phyloP scores from a whole-genome alignment of 164 flowering plant species.

The Saururus chinensis region DNA sequence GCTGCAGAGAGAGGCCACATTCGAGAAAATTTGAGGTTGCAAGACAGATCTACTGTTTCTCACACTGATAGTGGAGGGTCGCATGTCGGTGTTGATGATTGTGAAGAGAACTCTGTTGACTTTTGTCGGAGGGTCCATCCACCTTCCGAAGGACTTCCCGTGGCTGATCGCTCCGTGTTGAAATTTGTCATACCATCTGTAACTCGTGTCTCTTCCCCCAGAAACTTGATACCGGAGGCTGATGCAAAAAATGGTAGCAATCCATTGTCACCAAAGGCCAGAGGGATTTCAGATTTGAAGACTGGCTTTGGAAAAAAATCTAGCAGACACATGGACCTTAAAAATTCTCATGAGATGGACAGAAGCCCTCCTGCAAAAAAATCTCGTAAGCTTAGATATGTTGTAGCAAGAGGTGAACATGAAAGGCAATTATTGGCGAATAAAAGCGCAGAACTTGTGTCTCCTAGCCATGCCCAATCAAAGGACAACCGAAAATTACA shows the following conservation, averaged over 20 bases:
- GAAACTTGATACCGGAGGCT: constrained; percentile 13
- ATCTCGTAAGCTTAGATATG: constrained; percentile 10
- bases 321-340: constrained; percentile 6
- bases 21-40: constrained; percentile 6
- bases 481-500: not conserved
- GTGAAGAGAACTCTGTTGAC: constrained; percentile 12
- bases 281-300: constrained; percentile 18
- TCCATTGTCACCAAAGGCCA: constrained; percentile 11
- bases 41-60: constrained; percentile 9
- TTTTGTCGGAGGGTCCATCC: constrained; percentile 7
- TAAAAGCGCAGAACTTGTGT: constrained; percentile 9
- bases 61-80: not conserved
- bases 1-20: constrained; percentile 9
- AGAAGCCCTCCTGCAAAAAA: constrained; percentile 13
- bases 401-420: constrained; percentile 16
- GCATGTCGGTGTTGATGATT: constrained; percentile 3
- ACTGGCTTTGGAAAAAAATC: constrained; percentile 6
- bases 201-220: constrained; percentile 16
- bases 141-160: constrained; percentile 12
- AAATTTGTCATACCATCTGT: constrained; percentile 11
- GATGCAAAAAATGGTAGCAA: constrained; percentile 7
- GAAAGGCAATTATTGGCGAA: constrained; percentile 10
- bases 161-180: constrained; percentile 6
- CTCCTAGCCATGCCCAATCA: constrained; percentile 6
- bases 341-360: constrained; percentile 7